Base-by-base conservation (phyloP, 345 rosid genomes). In the Syzygium aqueum region DNA sequence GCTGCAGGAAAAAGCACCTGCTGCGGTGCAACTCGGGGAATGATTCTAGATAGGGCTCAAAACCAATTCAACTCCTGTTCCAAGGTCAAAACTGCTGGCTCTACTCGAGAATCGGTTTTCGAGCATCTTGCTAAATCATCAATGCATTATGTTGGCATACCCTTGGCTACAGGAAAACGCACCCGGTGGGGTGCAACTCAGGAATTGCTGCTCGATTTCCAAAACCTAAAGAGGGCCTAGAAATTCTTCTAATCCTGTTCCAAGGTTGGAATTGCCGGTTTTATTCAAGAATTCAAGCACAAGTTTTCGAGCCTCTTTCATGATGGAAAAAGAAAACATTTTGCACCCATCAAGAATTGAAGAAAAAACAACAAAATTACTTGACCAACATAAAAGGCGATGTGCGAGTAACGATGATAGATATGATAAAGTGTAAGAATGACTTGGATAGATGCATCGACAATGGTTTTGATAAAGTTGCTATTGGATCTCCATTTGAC, bases 281-380 rank as follows among this genome's bases (percentile, higher is more conserved):
- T n/a, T 0, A 57, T 27, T 23, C n/a, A 0, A 3, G 13, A 56
- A 23, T 57, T 57, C n/a, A 0, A 3, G 13, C 23, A 23, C 25
- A 9, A 27, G 0, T 57, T 56, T 57, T 57, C 3, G 11, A 57
- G 11, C 37, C 40, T 65, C 37, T 28, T 65, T 65, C 40, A 7
- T 16, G 0, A 63, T 28, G 19, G 17, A n/a, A 6, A 28, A 27
- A 54, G 5, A 14, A 15, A 63, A 28, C 3, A 5, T 15, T 28
- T 15, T 65, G 22, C 21, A 28, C 28, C 28, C 2, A 28, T 65
- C 33, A 33, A 28, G 15, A 65, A 65, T 65, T 28, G 77, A 65
- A 65, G 40, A 14, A 28, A 65, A 14, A 28, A 28, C 40, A 15
- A 65, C 0, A 65, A 15, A 65, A 65, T 40, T 65, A 65, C 77